Percentiles rank a stretch among this genome's conserved stretches.
phyloP scores from a whole-genome alignment of 2,329 filamentous ascomycete genomes.

The Xylaria arbuscula region DNA sequence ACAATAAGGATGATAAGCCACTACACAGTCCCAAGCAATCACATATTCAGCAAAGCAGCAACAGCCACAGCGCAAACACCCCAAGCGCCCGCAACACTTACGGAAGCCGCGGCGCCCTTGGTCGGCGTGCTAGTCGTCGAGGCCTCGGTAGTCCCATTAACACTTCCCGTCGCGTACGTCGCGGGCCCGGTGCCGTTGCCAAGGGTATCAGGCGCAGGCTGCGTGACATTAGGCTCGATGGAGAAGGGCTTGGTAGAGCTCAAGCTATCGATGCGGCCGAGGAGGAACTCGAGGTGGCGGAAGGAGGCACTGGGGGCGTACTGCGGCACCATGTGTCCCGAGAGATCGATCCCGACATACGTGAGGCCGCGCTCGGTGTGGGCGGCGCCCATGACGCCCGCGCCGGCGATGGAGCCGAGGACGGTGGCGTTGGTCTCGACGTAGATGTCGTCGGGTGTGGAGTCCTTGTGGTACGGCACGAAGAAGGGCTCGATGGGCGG shows the following conservation, averaged over 20 bases:
- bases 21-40: background rate
- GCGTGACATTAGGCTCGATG: conserved; percentile 44
- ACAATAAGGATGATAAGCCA: no score
- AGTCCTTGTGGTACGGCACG: conserved; percentile 70
- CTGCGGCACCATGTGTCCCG: conserved; percentile 76
- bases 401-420: conserved; percentile 63
- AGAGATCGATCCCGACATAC: conserved; percentile 70
- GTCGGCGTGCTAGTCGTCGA: background rate
- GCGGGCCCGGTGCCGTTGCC: conserved; percentile 48
- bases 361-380: conserved; percentile 82
- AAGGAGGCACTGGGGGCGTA: conserved; percentile 76
- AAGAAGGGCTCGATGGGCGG: conserved; percentile 72
- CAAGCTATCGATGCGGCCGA: conserved; percentile 70
- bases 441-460: conserved; percentile 44
- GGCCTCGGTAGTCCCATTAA: background rate
- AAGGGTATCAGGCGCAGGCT: conserved; percentile 42
- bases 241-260: conserved; percentile 47
- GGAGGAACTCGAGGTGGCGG: conserved; percentile 78
- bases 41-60: conserved; percentile 24
- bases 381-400: conserved; percentile 75
- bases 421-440: conserved; percentile 38
- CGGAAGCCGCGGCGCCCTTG: background rate
- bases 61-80: background rate
- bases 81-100: conserved; percentile 2
- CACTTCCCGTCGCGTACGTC: conserved; percentile 12